Percentiles rank a stretch among this genome's conserved stretches.
Conservation (phyloP, 2,329 filamentous ascomycete genomes). For the Canariomyces notabilis region DNA sequence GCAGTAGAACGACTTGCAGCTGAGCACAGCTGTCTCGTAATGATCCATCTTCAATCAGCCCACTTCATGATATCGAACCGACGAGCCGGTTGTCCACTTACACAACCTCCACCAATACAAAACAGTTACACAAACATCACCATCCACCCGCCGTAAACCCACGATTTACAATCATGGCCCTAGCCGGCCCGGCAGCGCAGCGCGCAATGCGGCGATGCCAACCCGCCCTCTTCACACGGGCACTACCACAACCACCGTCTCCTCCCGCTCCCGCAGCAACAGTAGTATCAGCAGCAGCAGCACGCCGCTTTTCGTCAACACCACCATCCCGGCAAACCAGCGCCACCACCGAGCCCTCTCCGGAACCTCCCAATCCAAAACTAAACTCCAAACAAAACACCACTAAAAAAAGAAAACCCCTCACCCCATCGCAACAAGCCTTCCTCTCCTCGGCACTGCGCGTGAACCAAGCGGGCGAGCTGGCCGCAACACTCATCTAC, state of each 20-base stretch:
- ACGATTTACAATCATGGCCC: background rate
- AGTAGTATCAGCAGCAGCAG: too few species aligned
- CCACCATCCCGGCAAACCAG: conserved; percentile 1
- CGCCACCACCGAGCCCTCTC: background rate
- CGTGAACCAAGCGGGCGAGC: conserved; percentile 94
- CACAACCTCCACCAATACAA: background rate
- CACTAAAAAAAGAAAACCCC: conserved; percentile 44
- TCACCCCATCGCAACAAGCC: conserved; percentile 65
- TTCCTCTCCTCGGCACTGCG: conserved; percentile 58
- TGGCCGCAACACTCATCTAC: conserved; percentile 96
- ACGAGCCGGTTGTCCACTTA: too few species aligned
- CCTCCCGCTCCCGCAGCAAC: background rate
- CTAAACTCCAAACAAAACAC: conserved; percentile 12
- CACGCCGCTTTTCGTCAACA: too few species aligned
- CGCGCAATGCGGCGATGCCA: conserved; percentile 2
- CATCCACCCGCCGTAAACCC: too few species aligned
- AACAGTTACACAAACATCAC: background rate
- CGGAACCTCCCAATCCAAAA: background rate
- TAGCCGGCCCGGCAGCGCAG: conserved; percentile 1
- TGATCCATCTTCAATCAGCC: too few species aligned
- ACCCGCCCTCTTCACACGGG: background rate
- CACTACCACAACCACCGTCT: background rate
- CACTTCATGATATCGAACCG: too few species aligned
- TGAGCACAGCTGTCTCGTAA: too few species aligned
- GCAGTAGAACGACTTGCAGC: too few species aligned